Evolutionary conservation across 305 asterid species (phyloP), one percentile per base, ranked within the genome.

Genomic region (Plantago rigida): DNA sequence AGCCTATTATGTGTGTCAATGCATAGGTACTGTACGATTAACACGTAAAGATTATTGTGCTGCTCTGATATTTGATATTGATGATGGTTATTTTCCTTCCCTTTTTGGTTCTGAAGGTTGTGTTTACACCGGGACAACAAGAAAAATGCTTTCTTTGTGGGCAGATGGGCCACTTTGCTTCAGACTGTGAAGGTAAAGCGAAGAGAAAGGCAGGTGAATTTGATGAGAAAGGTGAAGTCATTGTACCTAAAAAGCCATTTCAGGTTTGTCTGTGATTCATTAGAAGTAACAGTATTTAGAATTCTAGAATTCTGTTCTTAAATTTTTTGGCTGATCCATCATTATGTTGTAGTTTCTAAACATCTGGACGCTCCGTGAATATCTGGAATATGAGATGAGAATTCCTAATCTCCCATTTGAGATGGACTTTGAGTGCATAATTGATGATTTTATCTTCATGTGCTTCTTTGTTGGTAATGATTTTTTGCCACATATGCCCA

Each of bases 401-500:
- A 80, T 93, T 70, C 97, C 99, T 45, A 84, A 84, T 75, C 84
- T 83, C 62, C 90, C 95, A 1, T 77, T 84, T 63, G 69, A 78
- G 92, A 76, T 82, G 61, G 97, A 89, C 72, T 66, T 84, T 8
- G 99, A 93, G 76, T 74, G 95, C 73, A 78, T 93, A 51, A 68
- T 89, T 67, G 99, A 93, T 73, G 97, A 93, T 78, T 93, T 89
- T 75, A 82, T 89, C 75, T 93, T 93, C 79, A 79, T 93, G 65
- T 93, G 99, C 74, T 93, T 93, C 84, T 93, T 93, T 52, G 97
- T 93, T 26, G 99, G 99, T 70, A 93, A 93, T 70, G 99, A 93
- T 77, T 93, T 93, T 71, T 73, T 93, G 82, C 99, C 99, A n/a
- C 99, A 93, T 78, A 89, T 93, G 99, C 99, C 99, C 51, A 93